A percentile compares a stretch with the other conserved stretches of the same genome.
These are phyloP conservation scores for Mortierella sp. DNA, from an alignment of 371 early-diverging fungal species.

Conservation along the genomic window DNA sequence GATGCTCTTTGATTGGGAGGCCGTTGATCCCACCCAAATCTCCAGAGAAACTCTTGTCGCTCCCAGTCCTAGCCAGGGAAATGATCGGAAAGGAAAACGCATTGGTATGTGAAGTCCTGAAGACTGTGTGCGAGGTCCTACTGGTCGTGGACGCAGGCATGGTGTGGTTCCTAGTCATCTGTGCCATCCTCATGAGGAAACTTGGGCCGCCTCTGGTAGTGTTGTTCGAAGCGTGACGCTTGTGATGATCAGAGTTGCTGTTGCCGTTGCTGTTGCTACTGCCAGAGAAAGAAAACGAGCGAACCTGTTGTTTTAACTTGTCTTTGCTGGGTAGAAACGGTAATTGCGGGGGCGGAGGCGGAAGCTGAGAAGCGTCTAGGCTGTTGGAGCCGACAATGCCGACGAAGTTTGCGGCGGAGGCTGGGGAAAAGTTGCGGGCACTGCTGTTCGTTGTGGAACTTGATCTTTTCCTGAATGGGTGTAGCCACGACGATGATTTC, in stretches of 20 bases:
- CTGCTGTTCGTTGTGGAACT: neutral
- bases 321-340: neutral
- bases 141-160: neutral
- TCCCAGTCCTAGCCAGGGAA: slow-evolving; percentile 20
- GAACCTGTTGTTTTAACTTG: neutral
- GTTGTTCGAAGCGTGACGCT: neutral
- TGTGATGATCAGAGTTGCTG: neutral
- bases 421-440: too few species aligned
- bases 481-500: slow-evolving; percentile 3
- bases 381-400: slow-evolving; percentile 1
- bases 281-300: slow-evolving; percentile 13
- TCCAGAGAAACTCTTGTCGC: slow-evolving; percentile 17
- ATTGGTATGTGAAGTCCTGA: slow-evolving; percentile 9
- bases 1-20: neutral
- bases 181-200: neutral
- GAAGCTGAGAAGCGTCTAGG: neutral
- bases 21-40: neutral
- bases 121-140: neutral
- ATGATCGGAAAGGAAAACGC: slow-evolving; percentile 22
- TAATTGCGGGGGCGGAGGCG: neutral
- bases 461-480: slow-evolving; percentile 2
- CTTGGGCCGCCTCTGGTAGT: neutral
- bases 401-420: slow-evolving; percentile 9
- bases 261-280: neutral
- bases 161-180: neutral